Evolutionary conservation across 2,329 filamentous ascomycete species (phyloP), one percentile per base, ranked within the genome.

Genomic region (Fusarium protoensiforme): DNA sequence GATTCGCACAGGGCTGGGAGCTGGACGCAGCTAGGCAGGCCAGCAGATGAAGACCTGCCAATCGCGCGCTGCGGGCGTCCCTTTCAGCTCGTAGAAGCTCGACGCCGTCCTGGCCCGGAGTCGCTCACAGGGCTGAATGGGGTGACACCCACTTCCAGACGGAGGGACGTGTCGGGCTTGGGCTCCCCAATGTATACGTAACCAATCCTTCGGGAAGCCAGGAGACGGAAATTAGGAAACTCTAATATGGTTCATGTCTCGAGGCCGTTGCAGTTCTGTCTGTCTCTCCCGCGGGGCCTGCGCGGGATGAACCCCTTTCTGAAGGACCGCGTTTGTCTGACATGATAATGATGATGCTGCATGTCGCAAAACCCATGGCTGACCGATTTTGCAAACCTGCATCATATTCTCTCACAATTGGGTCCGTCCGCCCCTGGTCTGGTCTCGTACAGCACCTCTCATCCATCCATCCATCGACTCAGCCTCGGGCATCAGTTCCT

Each of bases 121-220:
- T 51, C 46, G 56, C 39, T 69, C 71, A 62, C 75, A 78, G 73
- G 76, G 75, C 76, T 78, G 76, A 78, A 77, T 43, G 64, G 70
- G 64, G 58, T 68, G 66, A 51, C 62, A 70, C 51, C 72, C 60
- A 64, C 63, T 61, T 41, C 20, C 24, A 31, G 54, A 24, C 41
- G 24, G 24, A 53, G 38, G 38, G 38, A 22, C 35, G 27, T 54
- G 35, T 38, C 61, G 36, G 36, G 67, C 48, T 73, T 71, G 62
- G 51, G 54, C 35, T 73, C 24, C 27, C 41, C 41, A 58, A 60
- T 33, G 57, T 35, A 41, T 41, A 41, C 35, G 56, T 63, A 27
- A n/a, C 35, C 16, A 16, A 24, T 46, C 14, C 20, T 54, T 38
- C 64, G 35, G 38, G 62, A 64, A 39, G 51, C 33, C 46, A 51